Evolutionary conservation across 768 basidiomycete species (phyloP), one percentile per base, ranked within the genome.

Genomic region (Hydnum rufescens): DNA sequence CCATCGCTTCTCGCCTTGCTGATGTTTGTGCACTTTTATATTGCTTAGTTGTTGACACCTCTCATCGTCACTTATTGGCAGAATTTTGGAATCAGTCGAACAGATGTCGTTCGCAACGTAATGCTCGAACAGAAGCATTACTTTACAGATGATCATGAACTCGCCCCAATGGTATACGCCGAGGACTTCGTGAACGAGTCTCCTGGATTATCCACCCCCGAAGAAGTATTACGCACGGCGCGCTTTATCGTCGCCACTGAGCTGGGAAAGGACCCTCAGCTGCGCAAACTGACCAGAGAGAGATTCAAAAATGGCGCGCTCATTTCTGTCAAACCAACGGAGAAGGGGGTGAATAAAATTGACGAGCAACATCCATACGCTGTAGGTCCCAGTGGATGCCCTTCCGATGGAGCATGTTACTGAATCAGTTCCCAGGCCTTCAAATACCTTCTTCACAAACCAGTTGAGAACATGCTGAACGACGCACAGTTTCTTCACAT

Each of bases 371-470:
- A 74, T 55, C 63, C 68, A 3, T 72, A 68, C 59, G 66, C 67
- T 57, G 71, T 71, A 49, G 53, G 68, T 63, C 5, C 3, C n/a
- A 36, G 5, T 34, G 36, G 42, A 43, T 56, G 25, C 48, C 54
- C 56, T 8, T 53, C 4, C 31, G 54, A 13, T 26, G 13, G 8
- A 13, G 44, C 26, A 8, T 56, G 16, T 16, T 13, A 44, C 5
- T 48, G 23, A 22, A 31, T 36, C 5, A 6, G 16, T 47, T 51
- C 5, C 5, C 59, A 99, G 93, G 80, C 77, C 59, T 97, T 97
- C 75, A 97, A 97, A 71, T 97, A 96, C 66, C 73, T 96, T 28
- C 68, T 72, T 26, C 72, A 81, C 55, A 97, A 95, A 61, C 77
- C 76, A 25, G 72, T 88, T 29, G 62, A 63, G 28, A 73, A 78